These are phyloP conservation scores for Raphidocelis subcapitata DNA, from an alignment of 139 green algal species.

Conservation along the genomic window DNA sequence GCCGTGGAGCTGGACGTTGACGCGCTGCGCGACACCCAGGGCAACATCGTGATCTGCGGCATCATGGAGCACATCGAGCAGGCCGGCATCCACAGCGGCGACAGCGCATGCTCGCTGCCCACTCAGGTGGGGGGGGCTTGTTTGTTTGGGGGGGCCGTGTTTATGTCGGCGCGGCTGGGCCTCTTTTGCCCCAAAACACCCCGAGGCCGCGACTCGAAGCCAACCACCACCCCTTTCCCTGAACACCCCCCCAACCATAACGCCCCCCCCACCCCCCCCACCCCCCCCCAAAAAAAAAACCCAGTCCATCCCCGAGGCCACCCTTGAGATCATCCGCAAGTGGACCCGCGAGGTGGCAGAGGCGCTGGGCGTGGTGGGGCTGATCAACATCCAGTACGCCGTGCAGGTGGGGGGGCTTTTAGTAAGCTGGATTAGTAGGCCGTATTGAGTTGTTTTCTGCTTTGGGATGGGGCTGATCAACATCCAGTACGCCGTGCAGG, in stretches of 20 bases:
- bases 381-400: slow-evolving; percentile 99
- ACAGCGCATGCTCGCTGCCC: slow-evolving; percentile 95
- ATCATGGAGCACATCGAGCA: slow-evolving; percentile 99
- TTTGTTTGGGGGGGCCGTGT: no score
- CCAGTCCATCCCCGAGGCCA: slow-evolving; percentile 82
- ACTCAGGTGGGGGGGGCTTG: no score
- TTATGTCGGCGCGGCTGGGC: no score
- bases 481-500: slow-evolving; percentile 95
- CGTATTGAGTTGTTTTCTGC: no score
- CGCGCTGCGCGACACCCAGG: slow-evolving; percentile 87
- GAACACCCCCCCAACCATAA: slow-evolving; percentile 89
- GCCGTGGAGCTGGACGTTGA: slow-evolving; percentile 98
- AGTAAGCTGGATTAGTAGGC: no score
- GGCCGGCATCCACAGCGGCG: slow-evolving; percentile 95
- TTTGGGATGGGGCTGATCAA: slow-evolving; percentile 97
- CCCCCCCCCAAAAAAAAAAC: no score
- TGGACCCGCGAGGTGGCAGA: slow-evolving; percentile 89
- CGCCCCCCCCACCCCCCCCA: no score
- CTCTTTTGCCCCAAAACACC: no score
- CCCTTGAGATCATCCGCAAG: slow-evolving; percentile 78
- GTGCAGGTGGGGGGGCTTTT: slow-evolving; percentile 58
- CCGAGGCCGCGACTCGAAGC: no score
- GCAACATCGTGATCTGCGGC: slow-evolving; percentile 95
- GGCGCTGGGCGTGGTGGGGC: slow-evolving; percentile 90
- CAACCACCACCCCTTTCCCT: no score